Conservation (phyloP, 306 rosid species). For the Dicorynia guianensis region DNA sequence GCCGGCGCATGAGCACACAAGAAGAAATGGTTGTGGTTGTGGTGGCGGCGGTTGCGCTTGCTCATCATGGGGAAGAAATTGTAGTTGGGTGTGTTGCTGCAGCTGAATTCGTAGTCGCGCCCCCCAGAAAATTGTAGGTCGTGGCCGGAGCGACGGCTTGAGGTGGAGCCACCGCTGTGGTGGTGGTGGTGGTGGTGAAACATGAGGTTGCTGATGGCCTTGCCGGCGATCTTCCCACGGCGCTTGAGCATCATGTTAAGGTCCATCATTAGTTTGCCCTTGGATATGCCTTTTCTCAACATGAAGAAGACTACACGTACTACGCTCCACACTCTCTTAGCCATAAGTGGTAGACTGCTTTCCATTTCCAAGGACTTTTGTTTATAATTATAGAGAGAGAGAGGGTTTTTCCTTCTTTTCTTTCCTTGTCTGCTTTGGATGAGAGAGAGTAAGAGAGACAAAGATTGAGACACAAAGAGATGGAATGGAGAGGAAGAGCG, state of each 20-base stretch:
- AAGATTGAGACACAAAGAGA: neutral
- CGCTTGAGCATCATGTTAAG: conserved; percentile 83
- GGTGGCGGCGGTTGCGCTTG: conserved; percentile 52
- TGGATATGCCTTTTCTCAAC: conserved; percentile 74
- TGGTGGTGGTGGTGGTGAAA: conserved; percentile 52
- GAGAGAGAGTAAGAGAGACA: conserved; percentile 30
- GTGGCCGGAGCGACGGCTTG: conserved; percentile 6
- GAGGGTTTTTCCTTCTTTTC: too few species aligned
- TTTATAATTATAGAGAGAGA: too few species aligned
- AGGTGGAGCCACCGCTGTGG: conserved; percentile 34
- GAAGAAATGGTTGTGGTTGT: conserved; percentile 51
- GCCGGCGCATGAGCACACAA: conserved; percentile 57
- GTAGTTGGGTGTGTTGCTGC: conserved; percentile 76
- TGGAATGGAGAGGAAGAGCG: conserved; percentile 10
- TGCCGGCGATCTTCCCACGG: conserved; percentile 82
- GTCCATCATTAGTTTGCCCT: conserved; percentile 65
- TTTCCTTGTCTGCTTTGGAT: too few species aligned
- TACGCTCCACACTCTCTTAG: conserved; percentile 68
- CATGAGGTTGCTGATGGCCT: conserved; percentile 78
- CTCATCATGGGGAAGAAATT: conserved; percentile 40
- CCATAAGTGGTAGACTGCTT: conserved; percentile 47
- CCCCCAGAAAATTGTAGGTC: conserved; percentile 38
- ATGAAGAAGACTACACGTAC: conserved; percentile 70
- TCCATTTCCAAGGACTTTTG: conserved; percentile 48
- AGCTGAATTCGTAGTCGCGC: conserved; percentile 91